Evolutionary conservation across 2,329 filamentous ascomycete species (phyloP).

Genomic region (Ambrosiella cleistominuta): DNA sequence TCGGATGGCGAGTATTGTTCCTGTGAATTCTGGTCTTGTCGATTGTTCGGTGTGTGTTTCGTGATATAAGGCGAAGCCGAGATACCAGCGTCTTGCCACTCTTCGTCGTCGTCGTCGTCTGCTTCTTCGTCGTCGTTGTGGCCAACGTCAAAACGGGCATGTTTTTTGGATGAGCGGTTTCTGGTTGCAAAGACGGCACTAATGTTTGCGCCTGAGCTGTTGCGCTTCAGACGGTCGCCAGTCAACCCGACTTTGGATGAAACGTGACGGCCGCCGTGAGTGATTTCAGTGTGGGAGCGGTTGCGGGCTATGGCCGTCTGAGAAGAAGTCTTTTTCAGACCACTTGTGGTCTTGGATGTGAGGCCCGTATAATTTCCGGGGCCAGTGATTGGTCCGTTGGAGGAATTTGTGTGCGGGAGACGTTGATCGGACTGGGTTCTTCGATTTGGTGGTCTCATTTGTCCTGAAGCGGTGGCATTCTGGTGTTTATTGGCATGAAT

Average conservation of each 20-base stretch:
- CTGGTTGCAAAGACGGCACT: slow-evolving; percentile 22
- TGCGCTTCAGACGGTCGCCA: slow-evolving; percentile 32
- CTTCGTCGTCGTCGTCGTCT: slow-evolving; percentile 37
- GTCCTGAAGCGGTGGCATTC: slow-evolving; percentile 4
- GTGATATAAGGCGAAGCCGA: slow-evolving; percentile 39
- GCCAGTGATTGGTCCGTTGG: background rate
- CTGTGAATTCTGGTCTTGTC: background rate
- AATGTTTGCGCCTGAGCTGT: slow-evolving; percentile 18
- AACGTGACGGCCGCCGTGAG: slow-evolving; percentile 35
- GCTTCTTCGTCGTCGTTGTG: slow-evolving; percentile 22
- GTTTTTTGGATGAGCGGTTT: slow-evolving; percentile 29
- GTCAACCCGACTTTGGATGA: slow-evolving; percentile 39
- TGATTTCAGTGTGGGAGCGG: slow-evolving; percentile 22
- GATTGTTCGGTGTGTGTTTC: slow-evolving; percentile 3
- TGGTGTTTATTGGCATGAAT: slow-evolving; percentile 9
- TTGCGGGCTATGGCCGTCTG: slow-evolving; percentile 12
- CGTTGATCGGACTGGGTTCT: slow-evolving; percentile 10
- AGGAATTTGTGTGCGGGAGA: slow-evolving; percentile 1
- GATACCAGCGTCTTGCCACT: slow-evolving; percentile 50
- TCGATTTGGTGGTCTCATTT: slow-evolving; percentile 11
- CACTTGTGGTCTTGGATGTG: background rate
- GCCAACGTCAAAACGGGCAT: slow-evolving; percentile 48
- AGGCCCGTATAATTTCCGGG: background rate
- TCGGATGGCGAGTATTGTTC: background rate
- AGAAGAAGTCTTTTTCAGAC: slow-evolving; percentile 10